Evolutionary conservation across 1,139 yeast genomes (phyloP).

Genomic region (Candida dubliniensis): DNA sequence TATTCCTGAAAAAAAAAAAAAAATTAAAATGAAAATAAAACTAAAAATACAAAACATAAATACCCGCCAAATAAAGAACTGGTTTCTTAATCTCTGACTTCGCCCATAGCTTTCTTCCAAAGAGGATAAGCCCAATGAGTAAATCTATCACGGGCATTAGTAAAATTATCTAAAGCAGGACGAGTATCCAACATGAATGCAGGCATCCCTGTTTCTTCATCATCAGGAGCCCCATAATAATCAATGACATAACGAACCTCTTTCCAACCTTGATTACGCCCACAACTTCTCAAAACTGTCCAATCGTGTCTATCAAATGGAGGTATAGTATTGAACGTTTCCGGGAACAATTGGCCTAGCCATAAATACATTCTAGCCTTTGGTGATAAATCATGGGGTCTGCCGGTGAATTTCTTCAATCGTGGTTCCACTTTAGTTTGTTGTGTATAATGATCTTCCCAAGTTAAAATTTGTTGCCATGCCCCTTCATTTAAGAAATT

Average conservation of each 20-base stretch:
- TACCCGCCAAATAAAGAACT: neutral
- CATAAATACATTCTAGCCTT: slow-evolving; percentile 71
- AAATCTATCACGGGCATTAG: slow-evolving; percentile 67
- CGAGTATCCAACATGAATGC: slow-evolving; percentile 90
- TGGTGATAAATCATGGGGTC: slow-evolving; percentile 88
- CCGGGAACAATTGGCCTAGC: slow-evolving; percentile 72
- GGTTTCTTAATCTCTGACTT: slow-evolving; percentile 18
- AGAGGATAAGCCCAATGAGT: slow-evolving; percentile 46
- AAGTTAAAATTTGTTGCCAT: slow-evolving; percentile 88
- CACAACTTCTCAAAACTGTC: slow-evolving; percentile 79
- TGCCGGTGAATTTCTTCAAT: slow-evolving; percentile 82
- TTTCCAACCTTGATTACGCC: slow-evolving; percentile 44
- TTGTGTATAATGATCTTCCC: slow-evolving; percentile 71
- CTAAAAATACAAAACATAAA: neutral
- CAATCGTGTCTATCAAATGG: slow-evolving; percentile 99
- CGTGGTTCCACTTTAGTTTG: slow-evolving; percentile 65
- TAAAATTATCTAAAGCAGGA: slow-evolving; percentile 80
- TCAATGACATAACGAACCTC: slow-evolving; percentile 89
- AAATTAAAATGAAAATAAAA: neutral
- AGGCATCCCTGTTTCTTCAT: slow-evolving; percentile 83
- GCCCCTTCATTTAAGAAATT: slow-evolving; percentile 97
- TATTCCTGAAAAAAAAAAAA: neutral
- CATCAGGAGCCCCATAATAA: slow-evolving; percentile 91
- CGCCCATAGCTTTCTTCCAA: slow-evolving; percentile 49
- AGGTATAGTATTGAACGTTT: slow-evolving; percentile 68